Base-by-base conservation (phyloP, 2,329 filamentous ascomycete species). In the Colletotrichum gloeosporioides region DNA sequence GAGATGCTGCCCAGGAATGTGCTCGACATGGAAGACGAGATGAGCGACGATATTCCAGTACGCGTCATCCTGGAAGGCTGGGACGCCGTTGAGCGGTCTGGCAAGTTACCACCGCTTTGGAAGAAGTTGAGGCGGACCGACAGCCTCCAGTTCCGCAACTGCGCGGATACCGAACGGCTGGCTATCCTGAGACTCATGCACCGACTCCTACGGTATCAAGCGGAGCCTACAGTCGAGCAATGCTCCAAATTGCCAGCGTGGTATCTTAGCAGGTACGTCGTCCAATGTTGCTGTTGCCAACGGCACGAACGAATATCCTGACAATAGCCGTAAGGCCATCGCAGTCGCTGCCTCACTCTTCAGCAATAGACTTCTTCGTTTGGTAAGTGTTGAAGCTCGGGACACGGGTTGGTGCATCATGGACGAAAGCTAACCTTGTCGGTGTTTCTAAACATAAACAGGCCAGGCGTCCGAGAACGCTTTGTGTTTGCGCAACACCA, bases 301-400 rank as follows among this genome's bases (percentile, higher is more conserved):
- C 62, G n/a, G 8, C 0, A 6, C 18, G 15, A 18, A 61, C 6
- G 2, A 13, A 15, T 4, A 8, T 15, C 3, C 62, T 72, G 10
- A 72, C 36, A 55, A 77, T 6, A 12, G 3, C 31, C 4, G 1
- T 3, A 8, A 83, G 80, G 13, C 81, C 81, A 6, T 81, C 81
- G 9, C 79, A 83, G 68, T 67, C 75, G 1, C 22, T 82, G 2
- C 71, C 81, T 2, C 81, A 83, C 13, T 80, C 82, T 0, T 80
- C 80, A 10, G 81, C 80, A 1, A 82, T 82, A 12, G 80, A 83
- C 70, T 83, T 81, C 49, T 82, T 83, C 5, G 80, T 80, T n/a
- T 82, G 80, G 80, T 81, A 77, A 12, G 79, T 68, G 15, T 44
- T 27, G 3, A 10, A 32, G 27, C 34, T 62, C 31, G 22, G 49